A percentile compares a stretch with the other conserved stretches of the same genome.
These are phyloP conservation scores for Ceratobasidium sp. DNA, from an alignment of 1,284 basidiomycete species.

Conservation along the genomic window DNA sequence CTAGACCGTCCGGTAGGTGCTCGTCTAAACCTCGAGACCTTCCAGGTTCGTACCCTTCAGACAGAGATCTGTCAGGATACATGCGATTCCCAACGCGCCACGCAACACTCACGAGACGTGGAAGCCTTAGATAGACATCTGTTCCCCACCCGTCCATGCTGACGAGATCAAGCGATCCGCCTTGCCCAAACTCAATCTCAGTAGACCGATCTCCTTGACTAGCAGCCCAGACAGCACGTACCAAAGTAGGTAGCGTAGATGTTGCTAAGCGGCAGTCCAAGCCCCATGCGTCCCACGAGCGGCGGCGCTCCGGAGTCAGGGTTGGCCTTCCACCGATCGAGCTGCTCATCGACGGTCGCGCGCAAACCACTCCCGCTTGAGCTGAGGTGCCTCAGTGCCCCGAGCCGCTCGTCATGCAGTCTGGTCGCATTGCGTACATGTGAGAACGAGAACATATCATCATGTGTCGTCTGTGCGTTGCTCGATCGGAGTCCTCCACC, in stretches of 20 bases:
- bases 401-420: constrained; percentile 69
- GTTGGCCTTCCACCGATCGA: constrained; percentile 58
- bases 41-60: constrained; percentile 80
- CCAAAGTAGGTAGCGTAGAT: constrained; percentile 72
- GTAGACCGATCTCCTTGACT: constrained; percentile 45
- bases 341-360: constrained; percentile 78
- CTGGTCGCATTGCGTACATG: constrained; percentile 76
- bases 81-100: constrained; percentile 24
- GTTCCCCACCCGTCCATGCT: constrained; percentile 88
- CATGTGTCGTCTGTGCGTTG: constrained; percentile 63
- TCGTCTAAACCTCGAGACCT: constrained; percentile 71
- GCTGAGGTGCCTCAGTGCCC: constrained; percentile 71
- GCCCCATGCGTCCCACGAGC: constrained; percentile 66
- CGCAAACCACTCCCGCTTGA: constrained; percentile 67
- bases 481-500: constrained; percentile 70
- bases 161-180: constrained; percentile 80
- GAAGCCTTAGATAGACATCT: constrained; percentile 80
- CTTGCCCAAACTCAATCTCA: constrained; percentile 51
- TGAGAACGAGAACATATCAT: constrained; percentile 81
- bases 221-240: constrained; percentile 51
- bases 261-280: constrained; percentile 85
- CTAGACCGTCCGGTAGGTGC: not conserved
- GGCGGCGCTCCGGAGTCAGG: constrained; percentile 45
- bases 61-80: constrained; percentile 8
- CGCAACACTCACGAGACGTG: constrained; percentile 69